phyloP scores from a whole-genome alignment of 179 eudicot genomes.

The Spergularia azorica region DNA sequence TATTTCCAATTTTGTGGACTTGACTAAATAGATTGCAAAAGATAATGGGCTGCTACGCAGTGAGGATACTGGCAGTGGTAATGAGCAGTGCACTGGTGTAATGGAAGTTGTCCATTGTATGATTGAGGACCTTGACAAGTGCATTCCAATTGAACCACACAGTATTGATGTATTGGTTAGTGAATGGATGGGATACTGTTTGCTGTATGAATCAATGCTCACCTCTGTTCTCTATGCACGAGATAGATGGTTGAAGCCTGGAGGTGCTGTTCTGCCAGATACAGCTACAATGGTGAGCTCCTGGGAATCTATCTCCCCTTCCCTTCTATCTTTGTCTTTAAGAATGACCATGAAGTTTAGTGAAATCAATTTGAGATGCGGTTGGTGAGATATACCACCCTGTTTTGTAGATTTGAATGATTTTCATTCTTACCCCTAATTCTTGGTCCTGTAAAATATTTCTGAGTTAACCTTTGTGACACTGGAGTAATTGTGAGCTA shows the following conservation, averaged over 20 bases:
- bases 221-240: conserved; percentile 87
- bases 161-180: conserved; percentile 85
- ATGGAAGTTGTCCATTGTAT: conserved; percentile 79
- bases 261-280: conserved; percentile 94
- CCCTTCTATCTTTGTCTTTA: background rate
- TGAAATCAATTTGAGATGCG: background rate
- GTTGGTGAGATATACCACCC: background rate
- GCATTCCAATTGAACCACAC: conserved; percentile 54
- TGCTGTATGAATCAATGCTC: conserved; percentile 94
- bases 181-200: conserved; percentile 99
- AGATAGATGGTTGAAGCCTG: conserved; percentile 94
- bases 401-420: conserved; percentile 3
- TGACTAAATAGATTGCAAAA: conserved; percentile 67
- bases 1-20: conserved; percentile 20
- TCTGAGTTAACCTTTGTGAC: background rate
- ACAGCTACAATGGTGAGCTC: conserved; percentile 86
- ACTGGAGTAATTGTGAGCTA: too few species aligned
- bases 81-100: conserved; percentile 39
- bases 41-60: conserved; percentile 57
- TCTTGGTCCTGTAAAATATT: background rate
- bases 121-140: conserved; percentile 81
- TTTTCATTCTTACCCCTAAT: background rate
- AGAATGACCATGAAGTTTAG: background rate
- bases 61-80: conserved; percentile 29
- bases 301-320: background rate